Evolutionary conservation across 1,284 basidiomycete genomes (phyloP).

Genomic region (Sporisorium graminicola): DNA sequence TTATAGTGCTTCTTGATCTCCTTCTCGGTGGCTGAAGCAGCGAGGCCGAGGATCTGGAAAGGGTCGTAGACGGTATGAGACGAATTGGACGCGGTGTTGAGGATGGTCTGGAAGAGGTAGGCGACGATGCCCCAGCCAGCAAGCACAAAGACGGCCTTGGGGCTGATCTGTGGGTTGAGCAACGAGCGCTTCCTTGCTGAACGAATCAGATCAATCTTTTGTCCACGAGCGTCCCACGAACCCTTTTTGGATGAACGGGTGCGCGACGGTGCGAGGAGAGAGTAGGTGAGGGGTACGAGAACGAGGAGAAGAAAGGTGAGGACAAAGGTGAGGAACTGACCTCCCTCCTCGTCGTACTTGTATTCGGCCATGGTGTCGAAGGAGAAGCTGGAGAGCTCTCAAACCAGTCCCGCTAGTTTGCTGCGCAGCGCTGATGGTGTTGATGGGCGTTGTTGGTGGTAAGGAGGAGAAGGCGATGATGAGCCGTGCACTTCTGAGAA

Average conservation of each 20-base stretch:
- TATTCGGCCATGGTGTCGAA: conserved; percentile 63
- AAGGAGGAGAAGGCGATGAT: not conserved
- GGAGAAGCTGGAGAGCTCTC: not conserved
- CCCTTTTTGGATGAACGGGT: conserved; percentile 38
- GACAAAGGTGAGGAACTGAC: conserved; percentile 68
- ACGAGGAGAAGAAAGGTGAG: conserved; percentile 66
- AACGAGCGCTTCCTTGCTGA: conserved; percentile 42
- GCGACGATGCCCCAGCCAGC: conserved; percentile 83
- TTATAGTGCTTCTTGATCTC: conserved; percentile 97
- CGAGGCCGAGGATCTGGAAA: conserved; percentile 90
- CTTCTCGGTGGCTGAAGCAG: conserved; percentile 83
- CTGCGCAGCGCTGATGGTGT: too few species aligned
- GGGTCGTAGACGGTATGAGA: conserved; percentile 79
- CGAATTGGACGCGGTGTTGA: conserved; percentile 74
- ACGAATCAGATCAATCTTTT: conserved; percentile 58
- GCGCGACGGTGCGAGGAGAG: conserved; percentile 43
- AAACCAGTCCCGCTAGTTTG: not conserved
- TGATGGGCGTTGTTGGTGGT: conserved; percentile 6
- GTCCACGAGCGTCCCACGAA: conserved; percentile 62
- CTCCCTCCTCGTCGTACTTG: conserved; percentile 70
- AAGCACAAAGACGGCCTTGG: conserved; percentile 71
- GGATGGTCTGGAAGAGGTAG: conserved; percentile 77
- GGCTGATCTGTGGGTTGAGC: conserved; percentile 57
- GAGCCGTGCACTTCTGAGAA: conserved; percentile 9
- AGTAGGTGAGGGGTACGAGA: conserved; percentile 66